Evolutionary conservation across 805 yeast genomes (phyloP).

Genomic region (Clavispora carvajalis): DNA sequence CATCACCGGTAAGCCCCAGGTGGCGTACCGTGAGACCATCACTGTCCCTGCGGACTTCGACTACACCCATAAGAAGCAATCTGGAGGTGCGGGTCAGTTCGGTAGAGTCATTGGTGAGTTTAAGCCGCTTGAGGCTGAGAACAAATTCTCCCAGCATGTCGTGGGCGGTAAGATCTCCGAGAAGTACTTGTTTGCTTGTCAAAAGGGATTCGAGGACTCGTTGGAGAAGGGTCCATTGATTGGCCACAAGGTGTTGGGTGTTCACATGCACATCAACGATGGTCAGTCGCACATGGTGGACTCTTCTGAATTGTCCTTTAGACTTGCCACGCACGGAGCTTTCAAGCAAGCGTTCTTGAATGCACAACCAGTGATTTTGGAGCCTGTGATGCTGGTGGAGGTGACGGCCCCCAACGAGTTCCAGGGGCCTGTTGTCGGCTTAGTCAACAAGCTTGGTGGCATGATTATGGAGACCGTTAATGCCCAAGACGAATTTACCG

Average conservation of each 20-base stretch:
- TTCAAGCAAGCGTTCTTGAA: constrained; percentile 85
- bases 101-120: constrained; percentile 91
- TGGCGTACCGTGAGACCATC: constrained; percentile 93
- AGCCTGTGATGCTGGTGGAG: constrained; percentile 93
- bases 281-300: constrained; percentile 98
- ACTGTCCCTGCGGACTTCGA: constrained; percentile 71
- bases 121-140: constrained; percentile 59
- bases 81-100: constrained; percentile 99
- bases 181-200: constrained; percentile 89
- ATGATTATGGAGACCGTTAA: constrained; percentile 91
- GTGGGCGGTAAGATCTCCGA: constrained; percentile 98
- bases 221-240: constrained; percentile 94
- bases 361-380: constrained; percentile 83
- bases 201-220: constrained; percentile 91
- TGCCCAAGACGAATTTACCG: constrained; percentile 89
- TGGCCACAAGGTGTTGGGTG: constrained; percentile 92
- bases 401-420: constrained; percentile 94
- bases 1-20: constrained; percentile 95
- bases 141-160: constrained; percentile 77
- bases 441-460: constrained; percentile 88
- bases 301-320: constrained; percentile 92
- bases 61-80: constrained; percentile 93
- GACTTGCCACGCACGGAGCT: constrained; percentile 87
- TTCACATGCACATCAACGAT: constrained; percentile 88
- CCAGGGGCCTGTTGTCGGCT: constrained; percentile 89